Evolutionary conservation across 495 filamentous ascomycete species (phyloP).

Genomic region (Apiosordaria backusii): DNA sequence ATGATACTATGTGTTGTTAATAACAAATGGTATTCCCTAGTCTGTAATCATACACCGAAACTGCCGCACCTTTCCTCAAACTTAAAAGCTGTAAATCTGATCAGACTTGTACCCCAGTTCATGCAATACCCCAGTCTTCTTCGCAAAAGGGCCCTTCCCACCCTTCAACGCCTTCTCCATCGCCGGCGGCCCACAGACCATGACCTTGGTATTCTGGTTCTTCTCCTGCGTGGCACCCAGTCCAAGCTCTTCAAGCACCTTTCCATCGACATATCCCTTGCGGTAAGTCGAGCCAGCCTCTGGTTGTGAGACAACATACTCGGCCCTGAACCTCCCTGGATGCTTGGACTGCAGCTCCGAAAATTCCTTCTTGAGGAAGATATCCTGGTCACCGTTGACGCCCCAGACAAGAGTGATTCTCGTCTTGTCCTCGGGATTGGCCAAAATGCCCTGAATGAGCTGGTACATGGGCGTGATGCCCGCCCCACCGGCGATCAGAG

Average conservation of each 20-base stretch:
- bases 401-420: constrained; percentile 63
- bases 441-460: constrained; percentile 56
- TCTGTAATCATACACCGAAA: background rate
- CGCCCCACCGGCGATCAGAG: constrained; percentile 59
- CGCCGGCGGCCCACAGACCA: constrained; percentile 62
- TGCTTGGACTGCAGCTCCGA: constrained; percentile 49
- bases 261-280: constrained; percentile 56
- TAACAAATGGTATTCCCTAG: background rate
- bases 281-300: constrained; percentile 37
- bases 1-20: too few species aligned
- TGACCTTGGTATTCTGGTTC: constrained; percentile 51
- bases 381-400: constrained; percentile 58
- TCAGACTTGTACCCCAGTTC: constrained; percentile 53
- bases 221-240: constrained; percentile 31
- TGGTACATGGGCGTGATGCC: constrained; percentile 65
- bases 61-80: background rate
- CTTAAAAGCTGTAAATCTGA: constrained; percentile 54
- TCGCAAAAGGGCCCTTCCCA: constrained; percentile 21
- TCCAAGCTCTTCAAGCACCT: constrained; percentile 51
- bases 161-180: constrained; percentile 59
- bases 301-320: constrained; percentile 57
- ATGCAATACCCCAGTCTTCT: constrained; percentile 42
- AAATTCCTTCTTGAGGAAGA: constrained; percentile 57
- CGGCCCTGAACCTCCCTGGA: constrained; percentile 55
- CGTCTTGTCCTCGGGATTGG: constrained; percentile 59